Percentiles rank a stretch among this genome's conserved stretches.
These are phyloP conservation scores for Fusarium oxysporum DNA, from an alignment of 2,329 filamentous ascomycete genomes.

Conservation along the genomic window DNA sequence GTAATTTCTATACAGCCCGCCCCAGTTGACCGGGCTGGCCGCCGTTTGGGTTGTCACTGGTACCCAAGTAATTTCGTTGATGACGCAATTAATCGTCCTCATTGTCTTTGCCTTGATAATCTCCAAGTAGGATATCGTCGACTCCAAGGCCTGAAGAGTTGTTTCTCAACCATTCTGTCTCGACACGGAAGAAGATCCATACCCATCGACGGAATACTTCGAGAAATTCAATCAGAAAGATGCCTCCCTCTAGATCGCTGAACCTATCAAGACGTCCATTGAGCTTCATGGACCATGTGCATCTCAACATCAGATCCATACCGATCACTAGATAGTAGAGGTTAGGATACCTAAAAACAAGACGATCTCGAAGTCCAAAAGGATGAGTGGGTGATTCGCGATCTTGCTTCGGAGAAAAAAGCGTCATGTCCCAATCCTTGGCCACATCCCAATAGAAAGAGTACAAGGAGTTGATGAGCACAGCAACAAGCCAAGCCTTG, in stretches of 20 bases:
- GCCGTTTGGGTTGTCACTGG: constrained; percentile 14
- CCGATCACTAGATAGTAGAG: constrained; percentile 86
- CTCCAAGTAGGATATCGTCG: constrained; percentile 81
- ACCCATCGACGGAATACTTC: constrained; percentile 93
- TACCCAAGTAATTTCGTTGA: not conserved
- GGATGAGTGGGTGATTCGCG: constrained; percentile 74
- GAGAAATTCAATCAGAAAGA: constrained; percentile 87
- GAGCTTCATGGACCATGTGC: constrained; percentile 92
- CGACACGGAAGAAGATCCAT: constrained; percentile 96
- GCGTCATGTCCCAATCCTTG: constrained; percentile 94
- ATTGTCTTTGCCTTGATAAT: constrained; percentile 72
- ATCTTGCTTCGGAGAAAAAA: constrained; percentile 72
- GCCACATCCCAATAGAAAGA: constrained; percentile 99
- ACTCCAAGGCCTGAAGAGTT: constrained; percentile 62
- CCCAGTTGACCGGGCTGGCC: constrained; percentile 21
- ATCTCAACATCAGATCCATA: constrained; percentile 84
- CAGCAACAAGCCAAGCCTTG: constrained; percentile 75
- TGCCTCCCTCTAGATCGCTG: constrained; percentile 86
- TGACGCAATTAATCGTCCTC: constrained; percentile 50
- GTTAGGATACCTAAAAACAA: constrained; percentile 76
- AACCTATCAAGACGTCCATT: constrained; percentile 85
- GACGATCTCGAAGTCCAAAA: constrained; percentile 79
- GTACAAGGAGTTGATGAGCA: constrained; percentile 87
- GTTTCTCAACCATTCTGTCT: constrained; percentile 87
- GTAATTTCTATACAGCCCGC: constrained; percentile 37